Evolutionary conservation across 2,329 filamentous ascomycete species (phyloP), one percentile per base, ranked within the genome.

Genomic region (Monilinia fructigena): DNA sequence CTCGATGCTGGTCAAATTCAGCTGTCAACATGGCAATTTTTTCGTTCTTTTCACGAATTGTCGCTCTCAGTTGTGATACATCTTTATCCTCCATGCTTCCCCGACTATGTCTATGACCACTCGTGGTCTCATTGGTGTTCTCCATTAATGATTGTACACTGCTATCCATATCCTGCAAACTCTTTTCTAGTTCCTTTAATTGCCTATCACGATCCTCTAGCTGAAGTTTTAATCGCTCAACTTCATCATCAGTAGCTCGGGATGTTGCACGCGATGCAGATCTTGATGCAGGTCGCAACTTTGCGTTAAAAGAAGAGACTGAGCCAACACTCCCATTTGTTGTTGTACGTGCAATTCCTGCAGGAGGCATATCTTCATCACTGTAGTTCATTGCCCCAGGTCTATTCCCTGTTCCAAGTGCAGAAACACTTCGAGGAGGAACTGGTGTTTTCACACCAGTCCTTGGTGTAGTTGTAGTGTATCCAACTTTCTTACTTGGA

Each of bases 21-120:
- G 91, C 87, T 0, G 93, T 98, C 72, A 99, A 85, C 82, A 94
- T 89, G 35, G 90, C 88, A 71, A 99, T 97, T 81, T 93, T 97
- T 67, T 99, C 95, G 74, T 97, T 97, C 83, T 96, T 97, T 79
- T 99, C 95, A 31, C 92, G 86, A 64, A 99, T 80, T 72, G 96
- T 79, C n/a, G 89, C 86, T 64, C 93, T 88, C 66, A 99, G 82
- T 75, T 96, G 90, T 6, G 85, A 77, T 2, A 88, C 83, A 76
- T 97, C 93, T 71, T 88, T 89, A 66, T 90, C 90, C 66, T 89
- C 87, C 31, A 85, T 71, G 72, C 81, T 84, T 70, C 69, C 80
- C 79, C 73, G 80, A 77, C 73, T 79, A 71, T 70, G 75, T 75
- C 71, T 79, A 76, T 67, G 79, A 83, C 67, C 79, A 83, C 80